These are phyloP conservation scores for Ustilago lituana DNA, from an alignment of 1,284 basidiomycete genomes.

Conservation along the genomic window DNA sequence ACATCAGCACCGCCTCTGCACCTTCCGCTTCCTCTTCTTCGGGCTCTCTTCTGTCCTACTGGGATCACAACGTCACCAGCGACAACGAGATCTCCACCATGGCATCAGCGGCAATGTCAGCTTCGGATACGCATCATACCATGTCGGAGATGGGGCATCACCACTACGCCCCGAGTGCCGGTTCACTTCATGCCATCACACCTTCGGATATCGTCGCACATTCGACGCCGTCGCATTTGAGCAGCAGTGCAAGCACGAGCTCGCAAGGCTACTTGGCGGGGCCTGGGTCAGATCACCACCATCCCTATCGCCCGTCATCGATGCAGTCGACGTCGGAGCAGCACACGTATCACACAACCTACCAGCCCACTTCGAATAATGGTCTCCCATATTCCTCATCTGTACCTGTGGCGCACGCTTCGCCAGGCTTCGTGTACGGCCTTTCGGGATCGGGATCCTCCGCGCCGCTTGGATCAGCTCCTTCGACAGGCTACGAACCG, in stretches of 20 bases:
- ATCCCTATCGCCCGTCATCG: conserved; percentile 16
- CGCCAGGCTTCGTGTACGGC: conserved; percentile 21
- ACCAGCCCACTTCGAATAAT: background rate
- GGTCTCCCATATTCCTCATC: conserved; percentile 1
- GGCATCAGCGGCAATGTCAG: conserved; percentile 14
- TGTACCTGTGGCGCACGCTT: background rate
- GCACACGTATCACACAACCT: conserved; percentile 4
- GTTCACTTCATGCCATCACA: conserved; percentile 17
- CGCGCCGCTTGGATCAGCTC: background rate
- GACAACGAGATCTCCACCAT: conserved; percentile 25
- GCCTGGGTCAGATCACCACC: conserved; percentile 15
- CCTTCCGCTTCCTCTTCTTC: conserved; percentile 26
- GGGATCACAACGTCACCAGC: conserved; percentile 26
- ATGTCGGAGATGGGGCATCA: conserved; percentile 23
- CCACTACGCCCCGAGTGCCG: conserved; percentile 20
- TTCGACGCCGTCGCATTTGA: conserved; percentile 2
- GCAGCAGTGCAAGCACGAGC: conserved; percentile 1
- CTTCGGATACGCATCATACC: conserved; percentile 12
- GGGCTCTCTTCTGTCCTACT: conserved; percentile 27
- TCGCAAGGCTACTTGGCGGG: conserved; percentile 12
- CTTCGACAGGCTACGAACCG: conserved; percentile 6
- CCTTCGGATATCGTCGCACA: conserved; percentile 8
- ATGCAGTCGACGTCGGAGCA: conserved; percentile 10
- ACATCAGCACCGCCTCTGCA: conserved; percentile 1
- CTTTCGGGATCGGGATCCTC: conserved; percentile 13